Conservation (phyloP, 768 basidiomycete genomes). For the Leccinum barrowsii region DNA sequence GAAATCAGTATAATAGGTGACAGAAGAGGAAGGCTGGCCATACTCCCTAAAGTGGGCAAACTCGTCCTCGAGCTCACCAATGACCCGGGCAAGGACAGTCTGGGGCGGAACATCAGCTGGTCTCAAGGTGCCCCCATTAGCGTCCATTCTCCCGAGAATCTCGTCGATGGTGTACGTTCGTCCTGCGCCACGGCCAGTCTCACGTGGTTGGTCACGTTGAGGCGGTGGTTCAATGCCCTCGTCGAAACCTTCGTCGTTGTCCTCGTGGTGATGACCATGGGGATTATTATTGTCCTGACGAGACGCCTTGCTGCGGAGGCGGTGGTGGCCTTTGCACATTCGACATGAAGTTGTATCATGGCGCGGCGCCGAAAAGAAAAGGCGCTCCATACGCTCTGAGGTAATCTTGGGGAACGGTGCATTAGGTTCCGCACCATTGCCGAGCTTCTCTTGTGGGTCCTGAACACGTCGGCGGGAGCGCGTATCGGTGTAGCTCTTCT, state of each 20-base stretch:
- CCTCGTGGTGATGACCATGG: neutral
- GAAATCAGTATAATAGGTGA: conserved; percentile 6
- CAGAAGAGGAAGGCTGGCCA: conserved; percentile 20
- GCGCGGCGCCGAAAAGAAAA: conserved; percentile 79
- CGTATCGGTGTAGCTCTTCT: neutral
- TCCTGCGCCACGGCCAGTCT: conserved; percentile 2
- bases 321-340: conserved; percentile 53
- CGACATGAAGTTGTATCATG: conserved; percentile 68
- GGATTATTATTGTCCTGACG: conserved; percentile 31
- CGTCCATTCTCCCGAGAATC: conserved; percentile 25
- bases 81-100: conserved; percentile 77
- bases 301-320: conserved; percentile 42
- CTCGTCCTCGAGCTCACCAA: conserved; percentile 90
- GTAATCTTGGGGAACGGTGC: conserved; percentile 81
- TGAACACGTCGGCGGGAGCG: conserved; percentile 1
- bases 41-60: conserved; percentile 94
- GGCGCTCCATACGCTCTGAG: conserved; percentile 68
- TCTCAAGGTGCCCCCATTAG: conserved; percentile 21
- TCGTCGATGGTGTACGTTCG: conserved; percentile 20
- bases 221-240: conserved; percentile 7
- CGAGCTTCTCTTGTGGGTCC: conserved; percentile 7
- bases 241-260: conserved; percentile 15
- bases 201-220: conserved; percentile 1
- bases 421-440: conserved; percentile 26
- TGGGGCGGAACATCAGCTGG: conserved; percentile 66